Base-by-base conservation (phyloP, 805 yeast genomes). In the Saccharomycopsis fodiens region DNA sequence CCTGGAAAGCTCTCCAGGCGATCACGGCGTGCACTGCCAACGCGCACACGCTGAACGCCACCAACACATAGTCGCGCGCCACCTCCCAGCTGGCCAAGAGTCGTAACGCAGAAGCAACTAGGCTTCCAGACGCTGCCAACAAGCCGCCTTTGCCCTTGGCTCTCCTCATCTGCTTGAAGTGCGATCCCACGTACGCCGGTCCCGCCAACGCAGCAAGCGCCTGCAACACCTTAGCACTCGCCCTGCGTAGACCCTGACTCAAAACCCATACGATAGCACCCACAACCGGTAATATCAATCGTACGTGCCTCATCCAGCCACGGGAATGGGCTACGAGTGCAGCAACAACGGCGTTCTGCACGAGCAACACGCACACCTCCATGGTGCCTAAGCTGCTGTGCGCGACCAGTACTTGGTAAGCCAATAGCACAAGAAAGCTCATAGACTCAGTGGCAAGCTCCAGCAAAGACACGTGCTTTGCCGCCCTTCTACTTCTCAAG, bases 341-440 rank as follows among this genome's bases (percentile, higher is more conserved):
- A 8, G 27, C 13, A 5, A 42, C 22, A 12, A 35, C 35, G 13
- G 35, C n/a, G 17, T 35, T 35, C 22, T 42, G 45, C 20, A 42
- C 36, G 13, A 42, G 17, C 5, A 42, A 20, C 8, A 42, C 19
- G 4, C 35, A 30, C 10, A 5, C 19, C 13, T 42, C 45, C 12
- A 17, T 17, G 36, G 13, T 19, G 23, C 27, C 23, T 5, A 32
- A 6, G 13, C 23, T 12, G n/a, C 13, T 35, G n/a, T 22, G 13
- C 10, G 5, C 32, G 6, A 21, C 8, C 19, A 35, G 2, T n/a
- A 35, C 35, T 15, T 42, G 39, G 31, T 32, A 21, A 3, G 22
- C 17, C 12, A 35, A 20, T 15, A 42, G 8, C 15, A 34, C 25
- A n/a, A 15, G 15, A n/a, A 12, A 41, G 7, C 17, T 5, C 4